Base-by-base conservation (phyloP, 2,329 filamentous ascomycete genomes). In the Colletotrichum sp. region DNA sequence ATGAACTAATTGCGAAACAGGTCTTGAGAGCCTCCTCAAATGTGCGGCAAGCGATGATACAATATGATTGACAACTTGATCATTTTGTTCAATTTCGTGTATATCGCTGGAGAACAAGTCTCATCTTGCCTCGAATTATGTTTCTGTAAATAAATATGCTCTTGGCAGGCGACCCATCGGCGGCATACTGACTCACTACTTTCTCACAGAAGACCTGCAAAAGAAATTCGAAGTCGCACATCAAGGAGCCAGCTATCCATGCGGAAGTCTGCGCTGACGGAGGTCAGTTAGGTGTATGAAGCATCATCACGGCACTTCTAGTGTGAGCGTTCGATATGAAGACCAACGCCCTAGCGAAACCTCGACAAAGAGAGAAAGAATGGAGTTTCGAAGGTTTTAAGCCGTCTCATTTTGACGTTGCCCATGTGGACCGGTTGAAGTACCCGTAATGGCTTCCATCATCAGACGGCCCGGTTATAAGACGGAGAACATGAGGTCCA, bases 41-140 rank as follows among this genome's bases (percentile, higher is more conserved):
- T n/a, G 39, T 4, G 5, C 15, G 7, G 39, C 39, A 7, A 2
- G 18, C 18, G 18, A n/a, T n/a, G 39, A 48, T 12, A 48, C 18
- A 4, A 12, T 2, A 48, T n/a, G 3, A 7, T 21, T 6, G 3
- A 12, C 39, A 10, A n/a, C 18, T n/a, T 12, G 0, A 12, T 12
- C 18, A 48, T n/a, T 48, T 43, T 48, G 18, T 48, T 28, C 26
- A 28, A 28, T 28, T 28, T 28, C 26, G n/a, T 2, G 10, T 5
- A 13, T 21, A 4, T 21, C 6, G 43, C 21, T 52, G 4, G 43
- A 13, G 9, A 21, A 5, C n/a, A 13, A 2, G 13, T 7, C n/a
- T 5, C n/a, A 7, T 52, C 12, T 13, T 52, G 39, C 39, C 18
- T 12, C 18, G 3, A n/a, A 48, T 48, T 21, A n/a, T n/a, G 39